These are phyloP conservation scores for Pichia occidentalis DNA, from an alignment of 805 yeast genomes.

Conservation along the genomic window DNA sequence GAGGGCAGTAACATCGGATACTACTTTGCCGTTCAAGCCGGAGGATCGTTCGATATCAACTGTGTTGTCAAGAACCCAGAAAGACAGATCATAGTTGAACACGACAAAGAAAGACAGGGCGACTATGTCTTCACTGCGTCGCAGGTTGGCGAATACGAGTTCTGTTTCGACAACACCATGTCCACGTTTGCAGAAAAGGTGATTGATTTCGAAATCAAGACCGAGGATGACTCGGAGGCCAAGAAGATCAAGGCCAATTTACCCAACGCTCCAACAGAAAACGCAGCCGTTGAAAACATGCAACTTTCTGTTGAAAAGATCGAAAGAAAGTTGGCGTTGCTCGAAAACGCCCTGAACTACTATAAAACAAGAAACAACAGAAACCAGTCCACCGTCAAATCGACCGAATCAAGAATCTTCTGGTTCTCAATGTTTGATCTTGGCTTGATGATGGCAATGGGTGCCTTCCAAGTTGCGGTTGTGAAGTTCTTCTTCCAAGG, in stretches of 20 bases:
- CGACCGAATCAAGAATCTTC: slow-evolving; percentile 57
- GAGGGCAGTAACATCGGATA: slow-evolving; percentile 58
- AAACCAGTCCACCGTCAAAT: slow-evolving; percentile 74
- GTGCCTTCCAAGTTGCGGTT: slow-evolving; percentile 57
- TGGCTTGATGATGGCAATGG: slow-evolving; percentile 60
- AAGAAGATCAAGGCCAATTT: slow-evolving; percentile 42
- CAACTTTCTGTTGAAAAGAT: slow-evolving; percentile 48
- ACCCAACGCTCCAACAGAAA: slow-evolving; percentile 52
- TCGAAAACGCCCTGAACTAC: slow-evolving; percentile 61
- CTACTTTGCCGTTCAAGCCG: slow-evolving; percentile 78
- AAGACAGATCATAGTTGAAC: slow-evolving; percentile 45
- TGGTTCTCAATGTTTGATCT: slow-evolving; percentile 64
- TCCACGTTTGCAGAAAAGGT: slow-evolving; percentile 76
- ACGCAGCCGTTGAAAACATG: slow-evolving; percentile 51
- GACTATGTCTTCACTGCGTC: slow-evolving; percentile 69
- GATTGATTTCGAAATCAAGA: slow-evolving; percentile 72
- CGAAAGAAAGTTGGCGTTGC: slow-evolving; percentile 50
- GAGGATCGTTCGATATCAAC: slow-evolving; percentile 76
- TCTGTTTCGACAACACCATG: slow-evolving; percentile 80
- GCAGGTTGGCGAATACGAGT: slow-evolving; percentile 71
- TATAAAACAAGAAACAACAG: slow-evolving; percentile 87
- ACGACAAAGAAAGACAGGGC: slow-evolving; percentile 66
- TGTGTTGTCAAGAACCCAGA: slow-evolving; percentile 56
- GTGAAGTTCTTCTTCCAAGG: slow-evolving; percentile 69
- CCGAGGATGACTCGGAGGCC: slow-evolving; percentile 34